phyloP scores from a whole-genome alignment of 441 rosid genomes.

The Populus hybrid region DNA sequence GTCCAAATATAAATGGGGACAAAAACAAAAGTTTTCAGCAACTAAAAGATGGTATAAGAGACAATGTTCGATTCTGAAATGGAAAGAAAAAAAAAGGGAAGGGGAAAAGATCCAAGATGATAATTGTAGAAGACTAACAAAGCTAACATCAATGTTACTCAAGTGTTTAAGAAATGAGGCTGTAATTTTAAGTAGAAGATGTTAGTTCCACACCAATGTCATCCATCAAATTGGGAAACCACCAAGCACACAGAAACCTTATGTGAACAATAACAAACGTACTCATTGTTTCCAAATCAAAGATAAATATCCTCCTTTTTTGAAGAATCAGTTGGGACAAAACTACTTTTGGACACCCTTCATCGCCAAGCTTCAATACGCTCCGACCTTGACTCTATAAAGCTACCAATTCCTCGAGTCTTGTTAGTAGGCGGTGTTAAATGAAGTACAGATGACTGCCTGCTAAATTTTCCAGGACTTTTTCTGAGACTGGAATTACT shows the following conservation, averaged over 20 bases:
- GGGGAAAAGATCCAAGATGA: not conserved
- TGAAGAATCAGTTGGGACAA: constrained; percentile 9
- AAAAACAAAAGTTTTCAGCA: not conserved
- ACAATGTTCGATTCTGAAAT: not conserved
- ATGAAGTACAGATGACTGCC: constrained; percentile 32
- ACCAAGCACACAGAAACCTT: constrained; percentile 29
- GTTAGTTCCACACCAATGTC: constrained; percentile 20
- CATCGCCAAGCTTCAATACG: constrained; percentile 78
- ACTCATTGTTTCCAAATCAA: constrained; percentile 14
- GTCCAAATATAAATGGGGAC: not conserved
- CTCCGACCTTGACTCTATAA: constrained; percentile 57
- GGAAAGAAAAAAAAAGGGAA: too few relatives aligned
- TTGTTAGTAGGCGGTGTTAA: constrained; percentile 31
- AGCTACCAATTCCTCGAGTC: constrained; percentile 46
- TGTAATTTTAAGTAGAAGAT: constrained; percentile 16
- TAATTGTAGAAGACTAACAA: not conserved
- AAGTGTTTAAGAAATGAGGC: constrained; percentile 14
- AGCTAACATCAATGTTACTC: constrained; percentile 19
- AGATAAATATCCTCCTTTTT: not conserved
- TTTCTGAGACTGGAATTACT: constrained; percentile 35
- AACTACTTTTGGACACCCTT: constrained; percentile 16
- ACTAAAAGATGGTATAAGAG: not conserved
- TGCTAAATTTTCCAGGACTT: constrained; percentile 24
- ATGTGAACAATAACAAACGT: constrained; percentile 23
- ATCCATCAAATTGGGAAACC: constrained; percentile 21